Evolutionary conservation across 176 grass and related monocot species (phyloP), one percentile per base, ranked within the genome.

Genomic region (Oryza officinalis): DNA sequence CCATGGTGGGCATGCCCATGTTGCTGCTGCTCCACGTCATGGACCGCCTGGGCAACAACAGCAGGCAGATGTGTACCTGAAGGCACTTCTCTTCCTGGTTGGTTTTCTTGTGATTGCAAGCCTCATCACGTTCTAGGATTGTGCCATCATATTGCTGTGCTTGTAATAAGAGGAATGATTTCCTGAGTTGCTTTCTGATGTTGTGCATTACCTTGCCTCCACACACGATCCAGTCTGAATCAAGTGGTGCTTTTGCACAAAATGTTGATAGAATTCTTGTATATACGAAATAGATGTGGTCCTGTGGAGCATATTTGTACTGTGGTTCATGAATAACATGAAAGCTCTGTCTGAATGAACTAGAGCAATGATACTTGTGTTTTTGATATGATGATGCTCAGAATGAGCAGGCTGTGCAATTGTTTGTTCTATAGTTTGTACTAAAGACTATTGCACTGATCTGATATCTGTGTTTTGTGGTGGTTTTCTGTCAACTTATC

Each of bases 51-150:
- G 88, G 33, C 89, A 92, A 13, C 88, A 90, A 18, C 94, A 97
- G 27, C 94, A 97, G 77, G 92, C 94, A 0, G 92, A 97, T 61
- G 85, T 92, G 22, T 97, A 94, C 77, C 91, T 97, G 13, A 97
- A 94, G 85, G 89, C 85, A 17, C 71, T 97, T 54, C 86, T 94
- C 73, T 82, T 97, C 83, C 86, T 97, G 72, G 92, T 97, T 4
- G 94, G 94, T 52, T 85, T 94, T 74, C 92, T 97, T 26, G 94
- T 97, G 37, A 84, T 97, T 43, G 87, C 85, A 54, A 94, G 87
- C 77, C 94, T 97, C 85, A 68, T 97, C 82, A 87, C 90, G 14
- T 97, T 97, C 89, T 97, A 97, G 90, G 59, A 59, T 23, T 46
- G 71, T 37, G 74, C 20, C 52, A 38, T 25, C 45, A 18, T 32